A percentile compares a stretch with the other conserved stretches of the same genome.
Conservation (phyloP, 208 protist genomes). For the Leishmania braziliensis region DNA sequence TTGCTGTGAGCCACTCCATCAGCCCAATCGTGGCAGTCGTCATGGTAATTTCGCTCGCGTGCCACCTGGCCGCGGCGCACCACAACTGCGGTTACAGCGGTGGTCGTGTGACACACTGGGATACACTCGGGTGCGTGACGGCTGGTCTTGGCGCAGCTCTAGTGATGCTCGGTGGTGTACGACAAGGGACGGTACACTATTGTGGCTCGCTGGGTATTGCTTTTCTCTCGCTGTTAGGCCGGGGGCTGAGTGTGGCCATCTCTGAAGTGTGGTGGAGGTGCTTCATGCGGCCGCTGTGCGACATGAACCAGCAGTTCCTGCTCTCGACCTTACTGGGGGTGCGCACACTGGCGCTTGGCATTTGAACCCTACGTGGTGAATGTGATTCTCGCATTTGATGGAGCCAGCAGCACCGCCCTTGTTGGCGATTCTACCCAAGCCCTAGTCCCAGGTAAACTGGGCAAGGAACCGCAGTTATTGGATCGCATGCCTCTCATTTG, state of each 20-base stretch:
- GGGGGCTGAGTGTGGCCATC: slow-evolving; percentile 7
- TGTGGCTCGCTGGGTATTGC: neutral
- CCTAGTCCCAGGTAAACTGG: neutral
- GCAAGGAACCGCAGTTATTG: neutral
- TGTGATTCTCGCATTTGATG: neutral
- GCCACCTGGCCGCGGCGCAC: slow-evolving; percentile 20
- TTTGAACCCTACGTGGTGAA: slow-evolving; percentile 10
- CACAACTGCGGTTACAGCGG: slow-evolving; percentile 9
- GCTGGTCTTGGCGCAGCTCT: slow-evolving; percentile 2
- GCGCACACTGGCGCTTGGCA: slow-evolving; percentile 13
- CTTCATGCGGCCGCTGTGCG: slow-evolving; percentile 22
- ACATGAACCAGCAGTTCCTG: slow-evolving; percentile 35
- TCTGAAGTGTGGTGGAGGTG: slow-evolving; percentile 17
- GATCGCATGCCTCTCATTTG: slow-evolving; percentile 7
- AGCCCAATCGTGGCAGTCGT: slow-evolving; percentile 8
- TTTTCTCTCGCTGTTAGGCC: slow-evolving; percentile 6
- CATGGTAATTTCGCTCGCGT: slow-evolving; percentile 19
- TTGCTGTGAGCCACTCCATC: slow-evolving; percentile 9
- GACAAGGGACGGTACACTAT: neutral
- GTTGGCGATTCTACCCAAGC: neutral
- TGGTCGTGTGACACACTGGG: slow-evolving; percentile 24
- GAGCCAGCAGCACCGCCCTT: neutral
- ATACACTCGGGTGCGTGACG: slow-evolving; percentile 10
- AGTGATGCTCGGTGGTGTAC: neutral
- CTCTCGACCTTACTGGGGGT: slow-evolving; percentile 21